phyloP scores from a whole-genome alignment of 2,329 filamentous ascomycete genomes.

The Hypoxylon sp. region DNA sequence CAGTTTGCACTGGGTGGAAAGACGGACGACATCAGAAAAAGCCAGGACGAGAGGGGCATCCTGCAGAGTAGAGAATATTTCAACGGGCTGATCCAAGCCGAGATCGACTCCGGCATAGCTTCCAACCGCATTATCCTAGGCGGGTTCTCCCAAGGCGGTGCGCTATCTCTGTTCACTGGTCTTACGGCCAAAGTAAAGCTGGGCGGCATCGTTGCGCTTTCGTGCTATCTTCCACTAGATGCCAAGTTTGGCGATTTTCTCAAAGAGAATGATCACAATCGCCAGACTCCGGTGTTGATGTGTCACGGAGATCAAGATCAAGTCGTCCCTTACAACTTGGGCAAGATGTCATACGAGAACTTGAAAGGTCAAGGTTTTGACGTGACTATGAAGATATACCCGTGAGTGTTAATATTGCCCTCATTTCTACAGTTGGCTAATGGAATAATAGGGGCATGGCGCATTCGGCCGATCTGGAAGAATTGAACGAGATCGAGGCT shows the following conservation, averaged over 20 bases:
- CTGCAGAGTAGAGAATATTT: constrained; percentile 79
- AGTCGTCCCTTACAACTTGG: constrained; percentile 77
- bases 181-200: constrained; percentile 79
- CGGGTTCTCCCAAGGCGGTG: constrained; percentile 88
- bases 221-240: constrained; percentile 80
- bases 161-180: constrained; percentile 85
- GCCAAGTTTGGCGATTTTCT: constrained; percentile 70
- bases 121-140: constrained; percentile 86
- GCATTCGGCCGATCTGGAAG: constrained; percentile 80
- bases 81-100: constrained; percentile 80
- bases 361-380: constrained; percentile 78
- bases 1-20: constrained; percentile 46
- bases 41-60: constrained; percentile 77
- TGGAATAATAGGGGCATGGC: constrained; percentile 68
- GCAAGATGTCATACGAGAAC: constrained; percentile 72
- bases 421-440: constrained; percentile 14
- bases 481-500: constrained; percentile 83
- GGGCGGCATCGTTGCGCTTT: constrained; percentile 88
- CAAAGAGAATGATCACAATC: constrained; percentile 69
- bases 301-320: constrained; percentile 85
- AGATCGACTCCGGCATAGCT: constrained; percentile 84
- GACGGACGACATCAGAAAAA: constrained; percentile 47
- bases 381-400: constrained; percentile 81
- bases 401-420: constrained; percentile 61
- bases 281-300: constrained; percentile 87